A percentile compares a stretch with the other conserved stretches of the same genome.
These are phyloP conservation scores for Stylonectria norvegica DNA, from an alignment of 2,329 filamentous ascomycete species.

Conservation along the genomic window DNA sequence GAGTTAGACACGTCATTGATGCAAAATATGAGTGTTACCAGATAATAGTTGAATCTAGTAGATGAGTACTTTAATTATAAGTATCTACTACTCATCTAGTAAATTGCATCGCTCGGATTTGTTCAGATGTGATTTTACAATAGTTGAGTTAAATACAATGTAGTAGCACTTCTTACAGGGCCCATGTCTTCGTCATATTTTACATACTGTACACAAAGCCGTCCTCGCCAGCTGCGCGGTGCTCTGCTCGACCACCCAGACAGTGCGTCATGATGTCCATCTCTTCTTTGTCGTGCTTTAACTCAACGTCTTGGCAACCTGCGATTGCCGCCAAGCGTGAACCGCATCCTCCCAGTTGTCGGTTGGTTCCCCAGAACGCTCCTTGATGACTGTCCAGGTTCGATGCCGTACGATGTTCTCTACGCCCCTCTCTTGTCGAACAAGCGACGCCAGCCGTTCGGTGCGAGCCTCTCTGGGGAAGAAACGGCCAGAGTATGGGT, in stretches of 20 bases:
- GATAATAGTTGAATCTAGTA: too few relatives aligned
- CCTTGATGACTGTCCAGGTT: constrained; percentile 75
- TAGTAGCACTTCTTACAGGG: too few relatives aligned
- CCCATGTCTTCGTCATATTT: constrained; percentile 8
- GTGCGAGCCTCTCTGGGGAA: constrained; percentile 77
- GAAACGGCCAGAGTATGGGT: constrained; percentile 85
- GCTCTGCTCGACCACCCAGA: too few relatives aligned
- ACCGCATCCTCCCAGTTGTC: constrained; percentile 64
- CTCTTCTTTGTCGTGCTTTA: not conserved
- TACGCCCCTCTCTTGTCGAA: constrained; percentile 72
- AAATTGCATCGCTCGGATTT: too few relatives aligned
- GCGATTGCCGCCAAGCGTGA: constrained; percentile 52
- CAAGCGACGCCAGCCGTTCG: constrained; percentile 68
- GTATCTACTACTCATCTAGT: too few relatives aligned
- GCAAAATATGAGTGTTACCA: too few relatives aligned
- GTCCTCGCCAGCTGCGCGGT: not conserved
- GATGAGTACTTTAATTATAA: too few relatives aligned
- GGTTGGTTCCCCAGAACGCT: constrained; percentile 64
- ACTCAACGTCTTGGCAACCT: constrained; percentile 5
- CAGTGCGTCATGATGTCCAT: too few relatives aligned
- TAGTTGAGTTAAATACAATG: constrained; percentile 12
- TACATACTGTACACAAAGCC: constrained; percentile 12
- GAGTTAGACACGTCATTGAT: too few relatives aligned
- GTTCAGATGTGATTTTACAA: too few relatives aligned
- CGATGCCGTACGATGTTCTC: constrained; percentile 76